phyloP scores from a whole-genome alignment of 345 rosid species.

The Salix koriyanagi region DNA sequence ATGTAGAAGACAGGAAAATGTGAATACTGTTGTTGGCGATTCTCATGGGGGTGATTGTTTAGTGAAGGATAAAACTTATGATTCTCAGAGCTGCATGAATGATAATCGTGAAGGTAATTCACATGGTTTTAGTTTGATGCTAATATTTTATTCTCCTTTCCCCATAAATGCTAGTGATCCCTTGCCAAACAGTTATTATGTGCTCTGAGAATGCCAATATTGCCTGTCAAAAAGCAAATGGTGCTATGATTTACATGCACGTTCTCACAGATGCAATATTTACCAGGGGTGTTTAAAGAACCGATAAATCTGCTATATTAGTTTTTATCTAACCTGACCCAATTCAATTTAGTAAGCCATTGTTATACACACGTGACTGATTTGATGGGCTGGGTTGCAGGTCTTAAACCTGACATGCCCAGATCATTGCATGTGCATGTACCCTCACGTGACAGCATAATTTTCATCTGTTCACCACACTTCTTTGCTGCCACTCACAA shows the following conservation, averaged over 20 bases:
- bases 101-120: conserved; percentile 28
- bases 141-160: background rate
- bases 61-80: conserved; percentile 1
- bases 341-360: too few relatives aligned
- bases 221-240: background rate
- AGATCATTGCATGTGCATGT: background rate
- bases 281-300: background rate
- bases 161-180: background rate
- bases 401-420: background rate
- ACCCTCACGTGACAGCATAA: background rate
- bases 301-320: background rate
- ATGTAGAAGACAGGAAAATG: conserved; percentile 14
- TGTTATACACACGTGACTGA: too few relatives aligned
- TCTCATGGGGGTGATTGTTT: conserved; percentile 14
- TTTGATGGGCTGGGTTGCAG: background rate
- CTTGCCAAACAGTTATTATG: background rate
- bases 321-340: background rate
- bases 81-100: conserved; percentile 2
- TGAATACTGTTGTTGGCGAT: conserved; percentile 13
- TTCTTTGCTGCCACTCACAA: background rate
- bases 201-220: background rate
- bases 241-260: background rate
- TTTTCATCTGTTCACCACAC: background rate
- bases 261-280: background rate
- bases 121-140: conserved; percentile 7